These are phyloP conservation scores for Termitomyces sp. DNA, from an alignment of 768 basidiomycete species.

Conservation along the genomic window DNA sequence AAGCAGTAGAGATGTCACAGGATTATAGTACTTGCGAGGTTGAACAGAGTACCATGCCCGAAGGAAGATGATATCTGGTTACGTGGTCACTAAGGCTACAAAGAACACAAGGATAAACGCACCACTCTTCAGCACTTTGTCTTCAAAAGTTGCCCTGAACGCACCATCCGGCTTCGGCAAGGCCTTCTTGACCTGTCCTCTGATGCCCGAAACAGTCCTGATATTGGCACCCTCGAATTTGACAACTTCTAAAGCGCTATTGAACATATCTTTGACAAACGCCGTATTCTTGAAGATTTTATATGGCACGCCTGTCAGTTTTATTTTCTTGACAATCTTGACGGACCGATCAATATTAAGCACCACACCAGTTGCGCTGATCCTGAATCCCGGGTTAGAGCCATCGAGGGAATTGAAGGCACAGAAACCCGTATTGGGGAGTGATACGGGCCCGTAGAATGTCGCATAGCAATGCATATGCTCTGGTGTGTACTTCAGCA, in stretches of 20 bases:
- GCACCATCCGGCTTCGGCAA: slow-evolving; percentile 93
- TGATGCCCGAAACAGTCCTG: slow-evolving; percentile 90
- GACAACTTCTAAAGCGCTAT: slow-evolving; percentile 86
- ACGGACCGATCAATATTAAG: slow-evolving; percentile 89
- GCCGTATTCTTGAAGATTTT: slow-evolving; percentile 99
- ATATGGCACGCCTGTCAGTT: slow-evolving; percentile 91
- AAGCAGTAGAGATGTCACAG: slow-evolving; percentile 87
- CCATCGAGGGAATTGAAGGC: slow-evolving; percentile 83
- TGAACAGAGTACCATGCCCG: slow-evolving; percentile 96
- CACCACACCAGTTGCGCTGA: slow-evolving; percentile 93
- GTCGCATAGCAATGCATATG: slow-evolving; percentile 99
- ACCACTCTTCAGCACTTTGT: slow-evolving; percentile 96
- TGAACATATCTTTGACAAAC: slow-evolving; percentile 98
- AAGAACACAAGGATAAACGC: slow-evolving; percentile 26
- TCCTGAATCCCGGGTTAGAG: slow-evolving; percentile 74
- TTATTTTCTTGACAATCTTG: slow-evolving; percentile 98
- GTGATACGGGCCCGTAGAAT: slow-evolving; percentile 89
- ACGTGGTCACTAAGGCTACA: neutral
- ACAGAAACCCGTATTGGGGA: slow-evolving; percentile 96
- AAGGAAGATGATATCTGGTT: slow-evolving; percentile 86
- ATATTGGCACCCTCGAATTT: slow-evolving; percentile 99
- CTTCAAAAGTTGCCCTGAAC: slow-evolving; percentile 96
- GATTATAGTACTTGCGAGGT: slow-evolving; percentile 94
- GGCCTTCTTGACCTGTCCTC: slow-evolving; percentile 97
- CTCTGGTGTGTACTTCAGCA: slow-evolving; percentile 99